Percentiles rank a stretch among this genome's conserved stretches.
Conservation (phyloP, 2,329 filamentous ascomycete genomes). For the Ceratocystis destructans region DNA sequence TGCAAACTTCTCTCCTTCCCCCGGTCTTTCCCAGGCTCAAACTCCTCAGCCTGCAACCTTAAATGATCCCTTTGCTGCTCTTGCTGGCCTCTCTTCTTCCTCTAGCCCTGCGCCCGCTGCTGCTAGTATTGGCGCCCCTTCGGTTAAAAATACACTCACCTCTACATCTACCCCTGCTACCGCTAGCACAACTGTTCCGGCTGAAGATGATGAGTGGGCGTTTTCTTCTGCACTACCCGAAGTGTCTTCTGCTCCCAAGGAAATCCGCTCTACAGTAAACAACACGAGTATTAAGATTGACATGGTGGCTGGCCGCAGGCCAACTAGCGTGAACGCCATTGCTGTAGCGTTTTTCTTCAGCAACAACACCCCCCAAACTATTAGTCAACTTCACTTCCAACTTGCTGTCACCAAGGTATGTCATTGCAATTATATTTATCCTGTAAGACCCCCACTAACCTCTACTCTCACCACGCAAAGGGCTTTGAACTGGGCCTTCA, state of each 20-base stretch:
- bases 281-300: slow-evolving; percentile 59
- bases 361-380: slow-evolving; percentile 57
- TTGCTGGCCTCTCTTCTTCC: slow-evolving; percentile 25
- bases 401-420: slow-evolving; percentile 82
- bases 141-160: not conserved
- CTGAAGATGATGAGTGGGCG: slow-evolving; percentile 82
- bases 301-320: slow-evolving; percentile 52
- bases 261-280: slow-evolving; percentile 53
- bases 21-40: not conserved
- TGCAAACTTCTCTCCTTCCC: slow-evolving; percentile 36
- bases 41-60: slow-evolving; percentile 23
- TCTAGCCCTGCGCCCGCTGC: slow-evolving; percentile 23
- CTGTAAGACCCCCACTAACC: slow-evolving; percentile 18
- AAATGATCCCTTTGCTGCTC: slow-evolving; percentile 39
- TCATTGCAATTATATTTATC: not conserved
- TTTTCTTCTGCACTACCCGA: slow-evolving; percentile 77
- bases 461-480: slow-evolving; percentile 31
- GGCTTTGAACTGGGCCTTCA: slow-evolving; percentile 68
- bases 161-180: slow-evolving; percentile 24
- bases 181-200: slow-evolving; percentile 24
- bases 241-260: slow-evolving; percentile 38
- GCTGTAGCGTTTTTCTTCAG: slow-evolving; percentile 68
- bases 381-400: slow-evolving; percentile 77
- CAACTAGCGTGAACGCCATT: slow-evolving; percentile 43
- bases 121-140: not conserved